A percentile compares a stretch with the other conserved stretches of the same genome.
Evolutionary conservation across 1,139 yeast genomes (phyloP).

Genomic region (Martiniozyma asiatica): DNA sequence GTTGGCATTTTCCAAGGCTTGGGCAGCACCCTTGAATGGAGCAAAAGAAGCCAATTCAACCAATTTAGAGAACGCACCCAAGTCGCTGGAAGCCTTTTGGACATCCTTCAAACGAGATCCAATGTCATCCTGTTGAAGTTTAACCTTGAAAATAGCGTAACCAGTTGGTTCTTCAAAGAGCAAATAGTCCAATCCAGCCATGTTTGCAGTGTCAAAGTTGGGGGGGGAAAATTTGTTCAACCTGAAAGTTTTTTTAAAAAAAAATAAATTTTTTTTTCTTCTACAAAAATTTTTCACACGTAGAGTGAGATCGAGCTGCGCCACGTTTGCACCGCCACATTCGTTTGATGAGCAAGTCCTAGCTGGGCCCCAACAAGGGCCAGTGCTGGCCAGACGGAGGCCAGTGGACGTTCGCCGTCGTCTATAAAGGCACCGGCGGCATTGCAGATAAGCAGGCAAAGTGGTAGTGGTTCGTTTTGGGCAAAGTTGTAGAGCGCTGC

Average conservation of each 20-base stretch:
- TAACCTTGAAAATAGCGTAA: conserved; percentile 90
- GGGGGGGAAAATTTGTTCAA: conserved; percentile 1
- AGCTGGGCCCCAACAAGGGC: not conserved
- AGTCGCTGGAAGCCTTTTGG: conserved; percentile 81
- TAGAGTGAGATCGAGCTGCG: not conserved
- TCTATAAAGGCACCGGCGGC: conserved; percentile 2
- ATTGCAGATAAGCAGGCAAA: not conserved
- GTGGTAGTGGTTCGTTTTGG: too few species aligned
- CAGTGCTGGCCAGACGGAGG: not conserved
- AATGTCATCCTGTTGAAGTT: conserved; percentile 86
- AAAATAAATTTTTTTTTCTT: not conserved
- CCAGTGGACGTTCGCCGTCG: conserved; percentile 1
- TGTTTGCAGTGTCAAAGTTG: conserved; percentile 5
- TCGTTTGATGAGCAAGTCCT: not conserved
- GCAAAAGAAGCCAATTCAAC: conserved; percentile 92
- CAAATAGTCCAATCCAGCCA: conserved; percentile 76
- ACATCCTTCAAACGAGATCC: conserved; percentile 90
- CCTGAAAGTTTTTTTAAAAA: not conserved
- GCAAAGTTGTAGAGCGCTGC: conserved; percentile 1
- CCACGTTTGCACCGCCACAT: conserved; percentile 1
- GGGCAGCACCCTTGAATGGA: conserved; percentile 98
- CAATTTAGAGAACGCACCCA: conserved; percentile 82
- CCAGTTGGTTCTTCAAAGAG: conserved; percentile 99
- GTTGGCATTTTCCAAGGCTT: conserved; percentile 95
- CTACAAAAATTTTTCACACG: conserved; percentile 1